Conservation (phyloP, 768 basidiomycete species). For the Boletellus ananiceps region DNA sequence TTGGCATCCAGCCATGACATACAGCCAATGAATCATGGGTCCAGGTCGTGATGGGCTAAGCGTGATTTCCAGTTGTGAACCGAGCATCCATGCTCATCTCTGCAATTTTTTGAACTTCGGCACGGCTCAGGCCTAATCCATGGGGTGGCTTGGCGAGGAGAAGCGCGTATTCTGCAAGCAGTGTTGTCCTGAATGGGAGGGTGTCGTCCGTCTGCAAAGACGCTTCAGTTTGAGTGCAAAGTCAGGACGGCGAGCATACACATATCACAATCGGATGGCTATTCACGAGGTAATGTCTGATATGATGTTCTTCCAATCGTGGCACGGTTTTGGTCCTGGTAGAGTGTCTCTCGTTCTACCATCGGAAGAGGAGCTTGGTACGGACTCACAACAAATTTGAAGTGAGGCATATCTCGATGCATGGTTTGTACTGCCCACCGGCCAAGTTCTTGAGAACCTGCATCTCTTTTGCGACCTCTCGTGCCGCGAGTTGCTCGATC, state of each 20-base stretch:
- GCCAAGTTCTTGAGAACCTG: slow-evolving; percentile 12
- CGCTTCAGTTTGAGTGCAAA: background rate
- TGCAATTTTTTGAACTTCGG: slow-evolving; percentile 53
- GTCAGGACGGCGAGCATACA: slow-evolving; percentile 36
- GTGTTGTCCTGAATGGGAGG: slow-evolving; percentile 70
- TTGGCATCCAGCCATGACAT: too few relatives aligned
- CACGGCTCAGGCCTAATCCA: slow-evolving; percentile 63
- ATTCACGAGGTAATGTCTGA: slow-evolving; percentile 56
- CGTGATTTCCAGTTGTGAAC: slow-evolving; percentile 7
- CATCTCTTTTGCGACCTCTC: slow-evolving; percentile 22
- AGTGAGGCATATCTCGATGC: slow-evolving; percentile 77
- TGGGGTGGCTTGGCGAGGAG: slow-evolving; percentile 67
- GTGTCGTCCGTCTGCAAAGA: slow-evolving; percentile 72
- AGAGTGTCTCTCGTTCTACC: background rate
- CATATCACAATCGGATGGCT: slow-evolving; percentile 74
- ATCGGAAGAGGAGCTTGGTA: background rate
- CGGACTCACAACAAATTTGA: slow-evolving; percentile 67
- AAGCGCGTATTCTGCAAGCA: slow-evolving; percentile 75
- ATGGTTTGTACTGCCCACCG: slow-evolving; percentile 39
- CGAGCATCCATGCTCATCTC: slow-evolving; percentile 52
- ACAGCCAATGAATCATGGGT: too few relatives aligned
- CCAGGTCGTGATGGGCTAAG: too few relatives aligned
- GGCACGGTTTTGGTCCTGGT: slow-evolving; percentile 65
- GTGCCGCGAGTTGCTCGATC: slow-evolving; percentile 16
- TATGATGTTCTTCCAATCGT: slow-evolving; percentile 65